Conservation (phyloP, 306 rosid species). For the Gleditsia sinensis region DNA sequence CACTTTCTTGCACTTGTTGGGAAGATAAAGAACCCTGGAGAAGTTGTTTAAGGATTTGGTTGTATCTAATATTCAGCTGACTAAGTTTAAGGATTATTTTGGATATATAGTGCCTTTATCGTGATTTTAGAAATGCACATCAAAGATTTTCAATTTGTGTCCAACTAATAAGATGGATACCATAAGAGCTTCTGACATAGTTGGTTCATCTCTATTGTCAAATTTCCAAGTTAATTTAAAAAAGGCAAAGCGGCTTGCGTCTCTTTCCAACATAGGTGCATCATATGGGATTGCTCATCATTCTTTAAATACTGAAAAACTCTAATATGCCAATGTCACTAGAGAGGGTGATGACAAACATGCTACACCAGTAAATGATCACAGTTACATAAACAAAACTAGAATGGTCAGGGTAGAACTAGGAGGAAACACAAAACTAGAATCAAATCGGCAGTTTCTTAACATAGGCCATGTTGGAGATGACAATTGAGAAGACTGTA, state of each 20-base stretch:
- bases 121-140: constrained; percentile 68
- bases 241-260: constrained; percentile 34
- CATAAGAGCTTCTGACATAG: constrained; percentile 43
- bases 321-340: constrained; percentile 37
- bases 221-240: constrained; percentile 38
- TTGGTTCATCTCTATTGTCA: constrained; percentile 39
- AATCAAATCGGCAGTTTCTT: constrained; percentile 43
- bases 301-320: constrained; percentile 34
- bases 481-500: constrained; percentile 59
- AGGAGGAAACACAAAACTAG: constrained; percentile 53
- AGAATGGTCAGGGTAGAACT: constrained; percentile 43
- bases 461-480: constrained; percentile 38
- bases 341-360: constrained; percentile 43
- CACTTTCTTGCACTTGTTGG: no score
- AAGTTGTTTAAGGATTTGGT: no score
- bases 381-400: constrained; percentile 54
- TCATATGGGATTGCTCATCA: constrained; percentile 39
- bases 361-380: constrained; percentile 52
- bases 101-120: constrained; percentile 48
- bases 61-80: no score
- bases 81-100: no score
- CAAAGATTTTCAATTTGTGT: constrained; percentile 63
- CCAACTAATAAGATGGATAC: constrained; percentile 57
- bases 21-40: no score
- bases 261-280: constrained; percentile 33